These are phyloP conservation scores for Kwoniella pini DNA, from an alignment of 768 basidiomycete species.

Conservation along the genomic window DNA sequence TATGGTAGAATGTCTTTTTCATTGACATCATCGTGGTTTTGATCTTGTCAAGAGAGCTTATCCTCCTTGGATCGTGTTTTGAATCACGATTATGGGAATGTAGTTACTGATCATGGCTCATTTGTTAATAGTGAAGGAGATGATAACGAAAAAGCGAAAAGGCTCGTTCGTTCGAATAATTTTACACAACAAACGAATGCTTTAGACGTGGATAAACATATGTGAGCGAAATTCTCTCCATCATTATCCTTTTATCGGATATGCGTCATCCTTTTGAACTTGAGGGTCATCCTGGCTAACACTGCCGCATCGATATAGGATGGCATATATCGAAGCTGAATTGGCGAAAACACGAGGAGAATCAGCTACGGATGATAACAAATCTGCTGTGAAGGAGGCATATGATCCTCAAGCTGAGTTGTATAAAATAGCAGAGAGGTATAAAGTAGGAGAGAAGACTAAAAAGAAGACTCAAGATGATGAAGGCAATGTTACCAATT, in stretches of 20 bases:
- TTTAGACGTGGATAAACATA: constrained; percentile 96
- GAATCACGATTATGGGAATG: too few relatives aligned
- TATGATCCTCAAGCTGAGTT: constrained; percentile 77
- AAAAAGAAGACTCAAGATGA: constrained; percentile 59
- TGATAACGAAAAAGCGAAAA: constrained; percentile 69
- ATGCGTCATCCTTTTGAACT: not conserved
- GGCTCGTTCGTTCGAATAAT: constrained; percentile 79
- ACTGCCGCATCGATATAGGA: too few relatives aligned
- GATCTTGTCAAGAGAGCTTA: too few relatives aligned
- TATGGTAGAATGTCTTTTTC: too few relatives aligned
- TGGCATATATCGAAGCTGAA: constrained; percentile 97
- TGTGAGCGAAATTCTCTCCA: constrained; percentile 62
- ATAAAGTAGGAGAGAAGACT: constrained; percentile 52
- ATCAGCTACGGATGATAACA: constrained; percentile 58
- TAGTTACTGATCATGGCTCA: too few relatives aligned
- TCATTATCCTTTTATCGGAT: not conserved
- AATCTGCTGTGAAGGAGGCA: constrained; percentile 52
- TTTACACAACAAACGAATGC: constrained; percentile 97
- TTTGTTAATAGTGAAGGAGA: too few relatives aligned
- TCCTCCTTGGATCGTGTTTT: not conserved
- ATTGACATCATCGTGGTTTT: not conserved
- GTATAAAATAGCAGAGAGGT: constrained; percentile 66
- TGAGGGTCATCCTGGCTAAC: too few relatives aligned
- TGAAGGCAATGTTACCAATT: constrained; percentile 91
- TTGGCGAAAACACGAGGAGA: constrained; percentile 69